phyloP scores from a whole-genome alignment of 352 stramenopile species.

The Phytophthora nicotianae region DNA sequence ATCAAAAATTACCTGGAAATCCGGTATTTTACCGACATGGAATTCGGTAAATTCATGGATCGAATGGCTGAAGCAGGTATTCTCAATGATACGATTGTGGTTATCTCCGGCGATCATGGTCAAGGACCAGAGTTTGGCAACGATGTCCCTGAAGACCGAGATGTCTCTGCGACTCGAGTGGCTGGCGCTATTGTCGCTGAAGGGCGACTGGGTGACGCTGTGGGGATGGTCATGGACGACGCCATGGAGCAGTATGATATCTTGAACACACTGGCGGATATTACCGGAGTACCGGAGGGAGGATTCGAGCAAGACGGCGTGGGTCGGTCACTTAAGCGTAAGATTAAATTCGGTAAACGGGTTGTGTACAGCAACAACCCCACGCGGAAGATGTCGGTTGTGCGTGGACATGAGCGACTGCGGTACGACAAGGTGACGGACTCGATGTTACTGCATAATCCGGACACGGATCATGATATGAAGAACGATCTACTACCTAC shows the following conservation, averaged over 20 bases:
- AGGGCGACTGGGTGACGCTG: constrained; percentile 32
- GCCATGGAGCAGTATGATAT: constrained; percentile 45
- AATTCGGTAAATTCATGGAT: constrained; percentile 60
- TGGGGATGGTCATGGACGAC: constrained; percentile 37
- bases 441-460: constrained; percentile 40
- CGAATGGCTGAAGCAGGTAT: constrained; percentile 46
- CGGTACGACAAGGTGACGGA: constrained; percentile 42
- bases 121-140: constrained; percentile 47
- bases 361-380: constrained; percentile 63
- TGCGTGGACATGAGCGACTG: constrained; percentile 40
- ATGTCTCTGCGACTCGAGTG: constrained; percentile 42
- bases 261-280: constrained; percentile 46
- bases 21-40: constrained; percentile 58
- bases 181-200: constrained; percentile 43
- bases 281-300: constrained; percentile 31
- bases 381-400: constrained; percentile 40
- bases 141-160: constrained; percentile 29
- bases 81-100: constrained; percentile 60
- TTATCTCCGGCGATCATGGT: constrained; percentile 60
- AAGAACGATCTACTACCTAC: constrained; percentile 35
- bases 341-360: constrained; percentile 25
- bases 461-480: constrained; percentile 41
- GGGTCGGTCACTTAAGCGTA: constrained; percentile 47
- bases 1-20: constrained; percentile 53
- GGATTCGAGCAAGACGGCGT: constrained; percentile 44